Percentiles rank a stretch among this genome's conserved stretches.
phyloP scores from a whole-genome alignment of 345 rosid species.

The Corchorus olitorius region DNA sequence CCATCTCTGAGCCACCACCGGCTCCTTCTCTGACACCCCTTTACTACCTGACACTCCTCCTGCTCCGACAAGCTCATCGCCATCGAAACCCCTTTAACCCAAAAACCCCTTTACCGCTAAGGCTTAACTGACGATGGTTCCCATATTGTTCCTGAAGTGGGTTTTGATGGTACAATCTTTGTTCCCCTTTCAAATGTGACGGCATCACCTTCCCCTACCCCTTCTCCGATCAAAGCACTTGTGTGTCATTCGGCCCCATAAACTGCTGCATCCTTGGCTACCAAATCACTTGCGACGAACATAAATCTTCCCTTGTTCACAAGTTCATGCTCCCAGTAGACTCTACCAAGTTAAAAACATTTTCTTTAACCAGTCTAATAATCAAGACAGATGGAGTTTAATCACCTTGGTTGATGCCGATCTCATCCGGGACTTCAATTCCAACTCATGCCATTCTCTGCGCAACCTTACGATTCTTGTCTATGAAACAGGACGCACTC shows the following conservation, averaged over 20 bases:
- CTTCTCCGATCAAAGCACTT: slow-evolving; percentile 26
- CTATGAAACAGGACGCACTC: no score
- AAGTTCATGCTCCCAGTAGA: slow-evolving; percentile 22
- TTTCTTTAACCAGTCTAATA: no score
- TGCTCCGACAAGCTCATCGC: no score
- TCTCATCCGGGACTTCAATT: slow-evolving; percentile 22
- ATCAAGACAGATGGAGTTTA: background rate
- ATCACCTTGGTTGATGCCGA: slow-evolving; percentile 28
- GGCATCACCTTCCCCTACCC: slow-evolving; percentile 41
- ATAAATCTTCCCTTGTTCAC: slow-evolving; percentile 5
- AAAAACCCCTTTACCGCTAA: no score
- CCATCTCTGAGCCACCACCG: no score
- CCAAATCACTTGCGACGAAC: slow-evolving; percentile 30
- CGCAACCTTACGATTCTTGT: slow-evolving; percentile 22
- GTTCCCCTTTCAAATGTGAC: slow-evolving; percentile 36
- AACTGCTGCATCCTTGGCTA: slow-evolving; percentile 36
- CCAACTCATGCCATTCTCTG: slow-evolving; percentile 29
- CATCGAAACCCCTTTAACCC: no score
- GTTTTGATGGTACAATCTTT: slow-evolving; percentile 23
- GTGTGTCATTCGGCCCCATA: background rate
- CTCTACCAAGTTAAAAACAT: slow-evolving; percentile 21
- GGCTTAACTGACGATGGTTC: no score
- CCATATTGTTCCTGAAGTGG: no score
- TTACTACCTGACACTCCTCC: no score
- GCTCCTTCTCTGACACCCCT: no score